Evolutionary conservation across 2,329 filamentous ascomycete genomes (phyloP).

Genomic region (Meredithiella fracta): DNA sequence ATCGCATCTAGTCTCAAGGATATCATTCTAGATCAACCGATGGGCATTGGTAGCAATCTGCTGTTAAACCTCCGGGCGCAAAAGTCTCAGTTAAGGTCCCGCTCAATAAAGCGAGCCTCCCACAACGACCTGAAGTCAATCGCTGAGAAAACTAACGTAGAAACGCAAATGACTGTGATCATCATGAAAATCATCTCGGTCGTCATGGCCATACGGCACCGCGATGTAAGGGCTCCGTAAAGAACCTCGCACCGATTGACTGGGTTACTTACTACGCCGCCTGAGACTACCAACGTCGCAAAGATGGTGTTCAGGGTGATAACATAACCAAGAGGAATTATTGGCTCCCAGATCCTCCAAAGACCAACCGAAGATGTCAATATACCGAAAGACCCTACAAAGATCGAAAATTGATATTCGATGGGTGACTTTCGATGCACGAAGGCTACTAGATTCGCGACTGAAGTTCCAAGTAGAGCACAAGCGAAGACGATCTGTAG

Average conservation of each 20-base stretch:
- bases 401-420: not conserved
- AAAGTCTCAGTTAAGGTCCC: not conserved
- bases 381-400: not conserved
- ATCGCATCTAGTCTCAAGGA: not conserved
- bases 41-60: not conserved
- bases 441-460: conserved; percentile 1
- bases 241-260: not conserved
- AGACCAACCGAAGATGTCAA: not conserved
- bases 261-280: not conserved
- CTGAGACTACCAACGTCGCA: not conserved
- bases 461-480: not conserved
- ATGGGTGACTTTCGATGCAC: not conserved
- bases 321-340: not conserved
- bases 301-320: conserved; percentile 1
- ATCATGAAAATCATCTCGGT: not conserved
- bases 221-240: not conserved
- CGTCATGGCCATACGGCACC: not conserved
- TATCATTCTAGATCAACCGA: not conserved
- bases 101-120: not conserved
- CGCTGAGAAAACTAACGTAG: not conserved
- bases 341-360: not conserved
- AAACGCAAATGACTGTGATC: not conserved
- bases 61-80: not conserved
- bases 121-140: conserved; percentile 2
- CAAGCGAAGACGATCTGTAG: not conserved